Evolutionary conservation across 306 rosid genomes (phyloP), one percentile per base, ranked within the genome.

Genomic region (Chamaecrista fasciculata): DNA sequence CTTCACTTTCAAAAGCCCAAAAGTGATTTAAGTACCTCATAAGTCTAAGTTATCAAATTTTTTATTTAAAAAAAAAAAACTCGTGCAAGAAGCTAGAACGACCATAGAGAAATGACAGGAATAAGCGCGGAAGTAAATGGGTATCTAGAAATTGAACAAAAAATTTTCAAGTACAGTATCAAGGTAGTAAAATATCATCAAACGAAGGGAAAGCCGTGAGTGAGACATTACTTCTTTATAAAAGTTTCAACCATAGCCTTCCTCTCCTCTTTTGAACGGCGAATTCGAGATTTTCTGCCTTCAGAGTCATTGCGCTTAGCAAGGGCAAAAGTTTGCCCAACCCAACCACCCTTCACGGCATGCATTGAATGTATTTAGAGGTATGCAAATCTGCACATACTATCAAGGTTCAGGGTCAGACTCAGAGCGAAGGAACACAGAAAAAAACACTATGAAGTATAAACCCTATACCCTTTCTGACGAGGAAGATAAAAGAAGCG

Each of bases 161-260:
- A 28, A 24, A 26, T 56, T 8, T 21, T 20, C 42, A 16, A 21
- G 24, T 4, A 52, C 61, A 52, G 55, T 44, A 62, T 37, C 3
- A 40, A 23, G 20, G 67, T 2, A 50, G 36, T 58, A 51, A 48
- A 43, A 42, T 61, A 6, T 7, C 0, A 4, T 55, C 67, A 6
- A 60, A 70, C 4, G 49, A 72, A 11, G 33, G 34, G 63, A 82
- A 70, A 62, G 20, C 5, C 56, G 25, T 43, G 28, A 61, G 25
- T 43, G 28, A 14, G 62, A 16, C 61, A 61, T 83, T 87, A 91
- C 99, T 78, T 94, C 69, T 84, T 82, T 71, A 95, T 91, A 73
- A 95, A 95, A 69, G 91, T 73, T 63, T 89, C 91, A 48, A 89
- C 95, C 99, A 91, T 84, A 50, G 88, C 86, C 85, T 95, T 95